Evolutionary conservation across 352 stramenopile species (phyloP), one percentile per base, ranked within the genome.

Genomic region (Globisporangium splendens): DNA sequence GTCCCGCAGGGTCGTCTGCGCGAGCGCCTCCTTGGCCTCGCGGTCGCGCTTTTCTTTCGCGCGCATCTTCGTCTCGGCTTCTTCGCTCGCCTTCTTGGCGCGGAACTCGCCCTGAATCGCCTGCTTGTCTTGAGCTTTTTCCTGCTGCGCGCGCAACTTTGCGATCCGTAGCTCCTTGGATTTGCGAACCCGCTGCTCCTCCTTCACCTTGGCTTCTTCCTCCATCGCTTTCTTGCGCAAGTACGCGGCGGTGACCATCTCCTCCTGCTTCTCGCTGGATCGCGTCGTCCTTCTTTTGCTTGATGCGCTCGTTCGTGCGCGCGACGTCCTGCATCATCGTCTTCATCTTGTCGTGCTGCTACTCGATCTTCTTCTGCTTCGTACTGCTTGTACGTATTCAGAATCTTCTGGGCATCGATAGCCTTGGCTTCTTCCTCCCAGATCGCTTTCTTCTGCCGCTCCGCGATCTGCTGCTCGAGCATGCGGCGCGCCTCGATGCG

Each of bases 361-460:
- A 74, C 53, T 75, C 69, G 11, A 79, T 58, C 46, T 91, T 91
- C 10, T 60, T 54, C 52, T 85, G 53, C 50, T 48, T 93, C 83
- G 58, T 90, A 93, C 55, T 90, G 75, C 55, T 91, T 93, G 72
- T 91, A 93, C 13, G 79, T 85, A 35, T 76, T 74, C 35, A 93
- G 68, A 54, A 93, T 89, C 66, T 88, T 90, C 52, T 89, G 75
- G 0, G 79, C 79, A 56, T 93, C 83, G 50, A 87, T 78, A 3
- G 78, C 80, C 54, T 93, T 91, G 17, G 77, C 72, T 61, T 93
- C 83, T 72, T 93, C 83, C 38, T 88, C 75, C 42, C 79, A 83
- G 42, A 93, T 86, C 39, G 62, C 60, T 48, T 86, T 80, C 64
- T 86, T 89, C 48, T 90, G 63, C 0, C 75, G 67, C 28, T 89